Base-by-base conservation (phyloP, 2,329 filamentous ascomycete species). In the Rhytidhysteron rufulum region DNA sequence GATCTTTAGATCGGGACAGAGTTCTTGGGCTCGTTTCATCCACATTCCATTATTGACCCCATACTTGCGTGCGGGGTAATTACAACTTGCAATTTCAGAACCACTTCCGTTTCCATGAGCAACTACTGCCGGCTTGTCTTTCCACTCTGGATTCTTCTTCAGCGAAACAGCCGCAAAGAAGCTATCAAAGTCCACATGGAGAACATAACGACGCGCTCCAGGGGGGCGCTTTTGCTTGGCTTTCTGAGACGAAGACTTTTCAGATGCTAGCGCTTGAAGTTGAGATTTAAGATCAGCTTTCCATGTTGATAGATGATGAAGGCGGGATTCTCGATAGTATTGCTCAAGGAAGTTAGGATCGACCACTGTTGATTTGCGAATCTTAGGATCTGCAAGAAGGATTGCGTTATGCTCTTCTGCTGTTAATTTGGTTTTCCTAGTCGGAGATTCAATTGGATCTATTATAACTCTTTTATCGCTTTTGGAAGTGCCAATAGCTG, bases 31-130 rank as follows among this genome's bases (percentile, higher is more conserved):
- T 24, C 78, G 77, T 61, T 91, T 94, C 91, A 98, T 97, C 93
- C 94, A 98, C 93, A 97, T 98, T 27, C 94, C 94, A 53, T 98
- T 98, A 60, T 90, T 95, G 40, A 98, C 76, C 1, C 91, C 91
- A 53, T 83, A 93, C 22, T 79, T 76, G 27, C 93, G 81, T 5
- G 94, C 93, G 16, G 85, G 82, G 60, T 98, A 98, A 56, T 98
- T 98, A 67, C 93, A 98, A 49, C 90, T 96, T 17, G 93, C 93
- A 55, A 98, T 97, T 60, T 98, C 93, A 0, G 91, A 95, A 0
- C 88, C 88, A 18, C 79, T 80, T 0, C 91, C 91, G 32, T 77
- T 78, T 4, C 91, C 86, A 58, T 98, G 93, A 4, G 93, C 91
- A 24, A 98, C 86, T 1, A 87, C 93, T 2, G 85, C 82, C 0